Percentiles rank a stretch among this genome's conserved stretches.
Conservation (phyloP, 371 early-diverging fungal species). For the Lichtheimia ramosa region DNA sequence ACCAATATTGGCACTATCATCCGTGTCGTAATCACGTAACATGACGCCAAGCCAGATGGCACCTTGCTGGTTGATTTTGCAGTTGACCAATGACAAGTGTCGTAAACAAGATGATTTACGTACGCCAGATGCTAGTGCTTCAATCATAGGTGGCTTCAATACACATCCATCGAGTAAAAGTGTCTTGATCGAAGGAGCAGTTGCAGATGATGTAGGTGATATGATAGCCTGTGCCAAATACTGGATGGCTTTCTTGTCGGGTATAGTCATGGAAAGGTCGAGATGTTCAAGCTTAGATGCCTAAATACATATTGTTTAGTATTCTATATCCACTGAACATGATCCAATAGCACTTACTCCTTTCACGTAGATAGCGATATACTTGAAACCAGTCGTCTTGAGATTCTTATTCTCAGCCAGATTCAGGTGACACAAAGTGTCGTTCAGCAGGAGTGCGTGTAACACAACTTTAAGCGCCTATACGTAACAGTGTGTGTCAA, state of each 20-base stretch:
- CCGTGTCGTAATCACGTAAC: conserved; percentile 61
- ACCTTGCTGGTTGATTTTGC: conserved; percentile 50
- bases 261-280: conserved; percentile 32
- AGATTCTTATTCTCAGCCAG: conserved; percentile 60
- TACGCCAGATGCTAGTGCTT: conserved; percentile 54
- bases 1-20: conserved; percentile 22
- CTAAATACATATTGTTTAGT: conserved; percentile 8
- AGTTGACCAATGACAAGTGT: conserved; percentile 48
- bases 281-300: conserved; percentile 26
- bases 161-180: conserved; percentile 61
- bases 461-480: conserved; percentile 63
- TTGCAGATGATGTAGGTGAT: neutral
- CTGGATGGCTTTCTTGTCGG: conserved; percentile 56
- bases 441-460: conserved; percentile 56
- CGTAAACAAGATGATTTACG: conserved; percentile 47
- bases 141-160: conserved; percentile 50
- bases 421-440: conserved; percentile 51
- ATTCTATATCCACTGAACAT: too few species aligned
- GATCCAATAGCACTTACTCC: conserved; percentile 38
- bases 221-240: conserved; percentile 57
- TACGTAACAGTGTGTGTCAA: neutral
- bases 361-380: conserved; percentile 66
- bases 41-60: conserved; percentile 66
- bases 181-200: conserved; percentile 42
- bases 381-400: conserved; percentile 59